Evolutionary conservation across 495 filamentous ascomycete genomes (phyloP).

Genomic region (Penicillium waksmanii): DNA sequence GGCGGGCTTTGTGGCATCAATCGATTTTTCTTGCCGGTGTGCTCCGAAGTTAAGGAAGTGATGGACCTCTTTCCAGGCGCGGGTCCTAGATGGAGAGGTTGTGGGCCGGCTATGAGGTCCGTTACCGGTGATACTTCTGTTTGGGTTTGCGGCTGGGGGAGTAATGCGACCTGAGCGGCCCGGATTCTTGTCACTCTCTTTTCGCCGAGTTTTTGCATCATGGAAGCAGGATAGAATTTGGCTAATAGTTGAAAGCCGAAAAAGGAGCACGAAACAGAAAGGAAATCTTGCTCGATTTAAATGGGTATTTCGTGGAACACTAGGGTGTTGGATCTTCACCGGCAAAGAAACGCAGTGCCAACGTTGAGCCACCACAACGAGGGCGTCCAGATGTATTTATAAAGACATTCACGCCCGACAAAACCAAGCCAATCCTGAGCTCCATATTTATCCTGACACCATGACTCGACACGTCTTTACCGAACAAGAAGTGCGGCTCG

Average conservation of each 20-base stretch:
- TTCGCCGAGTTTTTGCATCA: neutral
- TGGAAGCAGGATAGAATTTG: neutral
- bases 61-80: constrained; percentile 3
- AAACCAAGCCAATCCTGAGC: too few relatives aligned
- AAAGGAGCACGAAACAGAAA: neutral
- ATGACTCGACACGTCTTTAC: constrained; percentile 11
- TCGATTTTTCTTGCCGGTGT: constrained; percentile 11
- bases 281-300: constrained; percentile 2
- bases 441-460: neutral
- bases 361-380: neutral
- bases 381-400: neutral
- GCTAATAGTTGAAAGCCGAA: neutral
- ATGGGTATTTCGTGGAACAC: too few relatives aligned
- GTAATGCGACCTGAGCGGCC: neutral
- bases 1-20: constrained; percentile 5
- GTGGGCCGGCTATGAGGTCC: neutral
- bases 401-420: too few relatives aligned
- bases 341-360: neutral
- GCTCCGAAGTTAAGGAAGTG: constrained; percentile 4
- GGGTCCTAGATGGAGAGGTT: neutral
- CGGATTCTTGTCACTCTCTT: constrained; percentile 6
- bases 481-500: constrained; percentile 11
- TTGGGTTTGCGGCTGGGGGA: neutral
- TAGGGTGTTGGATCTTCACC: too few relatives aligned
- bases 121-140: neutral